Conservation (phyloP, 1,284 basidiomycete species). For the Lentinula novae-zelandiae region DNA sequence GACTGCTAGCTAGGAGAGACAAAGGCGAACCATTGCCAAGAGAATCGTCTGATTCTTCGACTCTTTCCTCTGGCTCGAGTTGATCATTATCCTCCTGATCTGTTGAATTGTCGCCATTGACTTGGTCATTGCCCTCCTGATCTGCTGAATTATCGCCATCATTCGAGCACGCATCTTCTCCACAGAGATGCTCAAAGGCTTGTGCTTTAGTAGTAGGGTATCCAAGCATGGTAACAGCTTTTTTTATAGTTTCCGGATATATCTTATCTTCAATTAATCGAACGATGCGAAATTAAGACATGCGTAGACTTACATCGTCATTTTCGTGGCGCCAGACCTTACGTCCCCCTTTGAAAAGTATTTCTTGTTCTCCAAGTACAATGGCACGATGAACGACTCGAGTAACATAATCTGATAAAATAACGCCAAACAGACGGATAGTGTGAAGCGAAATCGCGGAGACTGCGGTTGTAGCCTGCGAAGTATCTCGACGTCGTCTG, state of each 20-base stretch:
- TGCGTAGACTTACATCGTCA: constrained; percentile 25
- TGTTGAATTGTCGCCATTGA: neutral
- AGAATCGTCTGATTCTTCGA: constrained; percentile 13
- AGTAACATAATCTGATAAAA: constrained; percentile 47
- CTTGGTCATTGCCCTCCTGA: too few relatives aligned
- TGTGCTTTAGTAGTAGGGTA: constrained; percentile 4
- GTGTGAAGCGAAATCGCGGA: constrained; percentile 31
- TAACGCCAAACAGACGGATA: constrained; percentile 35
- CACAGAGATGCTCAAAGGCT: neutral
- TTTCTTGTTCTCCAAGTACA: constrained; percentile 52
- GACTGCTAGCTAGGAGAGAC: constrained; percentile 8
- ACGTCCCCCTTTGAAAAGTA: constrained; percentile 47
- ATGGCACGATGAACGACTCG: constrained; percentile 48
- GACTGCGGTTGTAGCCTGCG: constrained; percentile 25
- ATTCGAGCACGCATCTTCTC: neutral
- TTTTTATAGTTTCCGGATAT: constrained; percentile 36
- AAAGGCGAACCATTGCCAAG: constrained; percentile 1
- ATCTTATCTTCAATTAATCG: constrained; percentile 28
- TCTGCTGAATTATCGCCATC: neutral
- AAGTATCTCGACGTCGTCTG: neutral
- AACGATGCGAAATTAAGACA: neutral
- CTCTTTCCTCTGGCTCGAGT: neutral
- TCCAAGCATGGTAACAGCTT: constrained; percentile 40
- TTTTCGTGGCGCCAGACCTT: constrained; percentile 50
- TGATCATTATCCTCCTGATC: neutral